Percentiles rank a stretch among this genome's conserved stretches.
Conservation (phyloP, 352 stramenopile species). For the Phytophthora capsici region DNA sequence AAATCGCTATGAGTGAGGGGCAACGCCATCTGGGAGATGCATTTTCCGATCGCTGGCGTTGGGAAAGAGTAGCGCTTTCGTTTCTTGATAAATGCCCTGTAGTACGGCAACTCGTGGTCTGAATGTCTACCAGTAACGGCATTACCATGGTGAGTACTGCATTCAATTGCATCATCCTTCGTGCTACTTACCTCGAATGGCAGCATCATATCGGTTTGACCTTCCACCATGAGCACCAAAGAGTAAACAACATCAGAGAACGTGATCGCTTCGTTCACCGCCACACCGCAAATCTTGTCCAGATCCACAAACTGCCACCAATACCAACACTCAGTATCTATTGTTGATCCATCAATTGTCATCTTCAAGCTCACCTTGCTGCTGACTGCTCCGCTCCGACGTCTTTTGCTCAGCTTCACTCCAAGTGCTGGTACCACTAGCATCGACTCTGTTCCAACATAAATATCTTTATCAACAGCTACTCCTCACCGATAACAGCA, state of each 20-base stretch:
- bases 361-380: slow-evolving; percentile 24
- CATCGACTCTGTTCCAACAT: slow-evolving; percentile 59
- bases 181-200: slow-evolving; percentile 67
- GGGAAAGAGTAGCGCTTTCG: slow-evolving; percentile 65
- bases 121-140: slow-evolving; percentile 59
- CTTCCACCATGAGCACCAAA: slow-evolving; percentile 79
- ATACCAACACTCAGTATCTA: background rate
- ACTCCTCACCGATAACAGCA: background rate
- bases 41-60: slow-evolving; percentile 44
- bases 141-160: background rate
- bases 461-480: slow-evolving; percentile 7
- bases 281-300: slow-evolving; percentile 63
- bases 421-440: slow-evolving; percentile 77
- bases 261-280: slow-evolving; percentile 85
- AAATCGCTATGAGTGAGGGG: slow-evolving; percentile 13
- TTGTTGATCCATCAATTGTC: background rate
- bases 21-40: slow-evolving; percentile 43
- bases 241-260: slow-evolving; percentile 86
- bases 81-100: slow-evolving; percentile 74
- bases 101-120: slow-evolving; percentile 66
- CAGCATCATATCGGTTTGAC: slow-evolving; percentile 70
- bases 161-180: background rate
- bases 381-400: slow-evolving; percentile 46
- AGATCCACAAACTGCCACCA: slow-evolving; percentile 38
- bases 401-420: slow-evolving; percentile 71